These are phyloP conservation scores for Halocafeteria seosinensis DNA, from an alignment of 108 stramenopile genomes.

Conservation along the genomic window DNA sequence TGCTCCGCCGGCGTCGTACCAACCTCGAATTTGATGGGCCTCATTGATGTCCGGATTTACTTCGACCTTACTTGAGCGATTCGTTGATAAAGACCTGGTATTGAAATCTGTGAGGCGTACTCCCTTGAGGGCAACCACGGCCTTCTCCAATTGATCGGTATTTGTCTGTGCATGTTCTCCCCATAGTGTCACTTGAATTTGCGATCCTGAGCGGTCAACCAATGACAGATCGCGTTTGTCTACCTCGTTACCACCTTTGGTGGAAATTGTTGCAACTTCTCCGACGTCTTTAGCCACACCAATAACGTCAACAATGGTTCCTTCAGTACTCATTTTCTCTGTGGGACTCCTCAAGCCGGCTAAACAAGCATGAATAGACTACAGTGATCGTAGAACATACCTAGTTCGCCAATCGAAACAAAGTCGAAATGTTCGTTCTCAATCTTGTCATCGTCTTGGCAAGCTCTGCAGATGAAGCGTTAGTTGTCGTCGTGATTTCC, in stretches of 20 bases:
- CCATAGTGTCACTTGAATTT: conserved; percentile 36
- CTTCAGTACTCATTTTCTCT: no score
- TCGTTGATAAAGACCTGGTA: conserved; percentile 28
- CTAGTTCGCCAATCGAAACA: conserved; percentile 22
- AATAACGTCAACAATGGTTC: conserved; percentile 1
- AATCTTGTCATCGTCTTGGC: conserved; percentile 22
- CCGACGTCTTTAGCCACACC: conserved; percentile 17
- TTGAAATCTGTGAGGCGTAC: conserved; percentile 33
- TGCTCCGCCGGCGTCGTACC: conserved; percentile 22
- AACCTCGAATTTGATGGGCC: conserved; percentile 16
- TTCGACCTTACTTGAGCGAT: conserved; percentile 8
- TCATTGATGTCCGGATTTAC: conserved; percentile 23
- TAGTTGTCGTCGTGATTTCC: no score
- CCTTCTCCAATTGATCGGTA: conserved; percentile 6
- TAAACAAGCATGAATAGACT: no score
- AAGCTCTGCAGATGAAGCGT: no score
- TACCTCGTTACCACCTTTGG: conserved; percentile 14
- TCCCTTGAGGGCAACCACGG: conserved; percentile 26
- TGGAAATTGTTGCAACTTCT: conserved; percentile 17
- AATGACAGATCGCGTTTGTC: conserved; percentile 34
- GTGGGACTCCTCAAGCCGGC: no score
- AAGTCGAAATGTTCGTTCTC: conserved; percentile 16
- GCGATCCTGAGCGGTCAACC: conserved; percentile 25
- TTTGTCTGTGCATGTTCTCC: conserved; percentile 20
- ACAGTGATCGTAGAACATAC: conserved; percentile 6